Percentiles rank a stretch among this genome's conserved stretches.
These are phyloP conservation scores for Agastache rugosa DNA, from an alignment of 257 asterid genomes.

Conservation along the genomic window DNA sequence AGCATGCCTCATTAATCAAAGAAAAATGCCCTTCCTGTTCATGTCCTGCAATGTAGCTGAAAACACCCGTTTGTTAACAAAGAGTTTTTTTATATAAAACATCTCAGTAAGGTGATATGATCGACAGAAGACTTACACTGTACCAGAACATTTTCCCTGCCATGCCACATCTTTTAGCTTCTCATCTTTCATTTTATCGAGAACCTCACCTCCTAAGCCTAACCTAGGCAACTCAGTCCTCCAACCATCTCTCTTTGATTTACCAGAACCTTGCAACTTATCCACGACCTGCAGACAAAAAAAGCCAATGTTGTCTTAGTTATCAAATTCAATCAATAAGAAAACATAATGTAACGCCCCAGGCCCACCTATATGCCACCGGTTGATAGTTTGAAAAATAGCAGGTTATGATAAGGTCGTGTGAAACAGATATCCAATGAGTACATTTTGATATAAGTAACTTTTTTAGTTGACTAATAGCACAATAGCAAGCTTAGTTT, in stretches of 20 bases:
- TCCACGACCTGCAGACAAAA: constrained; percentile 69
- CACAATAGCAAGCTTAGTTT: neutral
- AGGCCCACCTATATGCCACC: neutral
- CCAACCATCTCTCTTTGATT: constrained; percentile 89
- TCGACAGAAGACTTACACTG: constrained; percentile 78
- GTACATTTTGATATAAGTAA: neutral
- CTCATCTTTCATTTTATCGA: constrained; percentile 75
- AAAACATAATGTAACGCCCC: neutral
- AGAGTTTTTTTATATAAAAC: neutral
- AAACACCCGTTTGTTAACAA: constrained; percentile 29
- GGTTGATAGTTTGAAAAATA: neutral
- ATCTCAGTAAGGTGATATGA: constrained; percentile 21
- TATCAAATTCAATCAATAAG: neutral
- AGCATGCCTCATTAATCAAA: constrained; percentile 92
- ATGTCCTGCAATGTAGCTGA: constrained; percentile 90
- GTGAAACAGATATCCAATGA: constrained; percentile 10
- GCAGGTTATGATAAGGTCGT: neutral
- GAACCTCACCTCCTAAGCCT: constrained; percentile 77
- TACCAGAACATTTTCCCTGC: constrained; percentile 99
- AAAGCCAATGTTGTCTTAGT: constrained; percentile 12
- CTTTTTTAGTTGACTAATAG: neutral
- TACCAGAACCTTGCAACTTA: constrained; percentile 86
- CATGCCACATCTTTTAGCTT: constrained; percentile 82
- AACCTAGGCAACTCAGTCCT: constrained; percentile 70
- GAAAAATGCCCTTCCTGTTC: constrained; percentile 95